Evolutionary conservation across 768 basidiomycete species (phyloP), one percentile per base, ranked within the genome.

Genomic region (Mycena albidolilacea): DNA sequence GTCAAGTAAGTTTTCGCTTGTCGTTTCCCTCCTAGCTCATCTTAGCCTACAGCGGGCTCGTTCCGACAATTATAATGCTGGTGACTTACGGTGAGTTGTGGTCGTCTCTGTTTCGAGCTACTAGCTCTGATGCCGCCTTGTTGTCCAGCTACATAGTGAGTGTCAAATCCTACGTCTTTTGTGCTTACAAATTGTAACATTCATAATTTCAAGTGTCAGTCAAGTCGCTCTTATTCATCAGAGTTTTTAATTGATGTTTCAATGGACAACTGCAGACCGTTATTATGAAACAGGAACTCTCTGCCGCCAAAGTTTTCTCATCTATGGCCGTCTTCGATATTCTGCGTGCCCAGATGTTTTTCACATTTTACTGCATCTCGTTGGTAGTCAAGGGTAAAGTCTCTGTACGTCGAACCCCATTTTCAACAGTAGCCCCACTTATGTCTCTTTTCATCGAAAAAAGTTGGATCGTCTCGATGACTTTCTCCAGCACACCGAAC

Each of bases 11-110:
- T 41, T 19, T 61, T 5, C 48, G 11, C 23, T 39, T 35, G 14
- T 63, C 67, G 52, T 35, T 21, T 21, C 14, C 35, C 7, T 23
- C 37, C 30, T 7, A 60, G 55, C 54, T 64, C 5, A 39, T 30
- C 8, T 21, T 41, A 1, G 41, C 23, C 7, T 14, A 5, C 64
- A 93, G 90, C 76, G 88, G 83, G 70, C 57, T 89, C 30, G 86
- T 93, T 54, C 93, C 93, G 0, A 78, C 93, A 7, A 30, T 89
- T 2, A 90, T 88, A 44, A 94, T 93, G 92, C 76, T 91, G 54
- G 85, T 87, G 15, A 90, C 91, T 2, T 94, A 89, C 75, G 84
- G 89, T 50, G 35, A 75, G 52, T 59, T 44, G 71, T 46, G 14
- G n/a, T 63, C 54, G 44, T 30, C 9, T 60, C 38, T 35, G 1